phyloP scores from a whole-genome alignment of 1,139 yeast genomes.

The Debaryomyces subglobosus region DNA sequence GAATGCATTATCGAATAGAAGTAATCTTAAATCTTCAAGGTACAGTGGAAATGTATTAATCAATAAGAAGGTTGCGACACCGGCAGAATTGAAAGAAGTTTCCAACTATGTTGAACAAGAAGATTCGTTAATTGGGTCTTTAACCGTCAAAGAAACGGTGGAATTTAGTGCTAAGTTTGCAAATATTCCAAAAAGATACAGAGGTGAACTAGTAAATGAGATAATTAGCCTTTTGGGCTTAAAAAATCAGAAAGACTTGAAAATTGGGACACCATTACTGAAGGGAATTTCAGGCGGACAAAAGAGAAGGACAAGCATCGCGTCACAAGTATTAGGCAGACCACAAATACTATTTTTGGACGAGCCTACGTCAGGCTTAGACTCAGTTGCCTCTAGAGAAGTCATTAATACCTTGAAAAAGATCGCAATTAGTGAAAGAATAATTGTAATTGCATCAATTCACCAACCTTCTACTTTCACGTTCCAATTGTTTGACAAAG shows the following conservation, averaged over 20 bases:
- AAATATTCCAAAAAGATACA: constrained; percentile 15
- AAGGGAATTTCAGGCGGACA: constrained; percentile 91
- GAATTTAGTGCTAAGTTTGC: constrained; percentile 25
- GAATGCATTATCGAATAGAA: constrained; percentile 22
- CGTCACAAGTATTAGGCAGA: constrained; percentile 70
- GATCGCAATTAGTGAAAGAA: constrained; percentile 27
- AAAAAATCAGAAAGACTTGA: constrained; percentile 18
- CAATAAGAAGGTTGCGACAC: constrained; percentile 12
- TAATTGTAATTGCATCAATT: constrained; percentile 37
- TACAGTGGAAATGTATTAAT: constrained; percentile 16
- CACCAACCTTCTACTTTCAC: constrained; percentile 42
- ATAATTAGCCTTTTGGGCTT: constrained; percentile 24
- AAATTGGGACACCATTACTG: constrained; percentile 26
- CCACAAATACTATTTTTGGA: constrained; percentile 75
- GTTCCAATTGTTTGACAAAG: constrained; percentile 33
- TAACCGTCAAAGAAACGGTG: constrained; percentile 28
- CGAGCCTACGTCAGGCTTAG: constrained; percentile 90
- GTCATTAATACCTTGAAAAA: constrained; percentile 26
- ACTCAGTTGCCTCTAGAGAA: constrained; percentile 47
- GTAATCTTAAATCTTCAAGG: constrained; percentile 12
- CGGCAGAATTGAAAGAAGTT: constrained; percentile 15
- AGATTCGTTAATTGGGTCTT: constrained; percentile 26
- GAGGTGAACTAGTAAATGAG: constrained; percentile 21
- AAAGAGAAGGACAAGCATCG: constrained; percentile 78
- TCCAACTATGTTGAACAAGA: constrained; percentile 28